Percentiles rank a stretch among this genome's conserved stretches.
Evolutionary conservation across 257 asterid species (phyloP).

Genomic region (Ocimum tenuiflorum): DNA sequence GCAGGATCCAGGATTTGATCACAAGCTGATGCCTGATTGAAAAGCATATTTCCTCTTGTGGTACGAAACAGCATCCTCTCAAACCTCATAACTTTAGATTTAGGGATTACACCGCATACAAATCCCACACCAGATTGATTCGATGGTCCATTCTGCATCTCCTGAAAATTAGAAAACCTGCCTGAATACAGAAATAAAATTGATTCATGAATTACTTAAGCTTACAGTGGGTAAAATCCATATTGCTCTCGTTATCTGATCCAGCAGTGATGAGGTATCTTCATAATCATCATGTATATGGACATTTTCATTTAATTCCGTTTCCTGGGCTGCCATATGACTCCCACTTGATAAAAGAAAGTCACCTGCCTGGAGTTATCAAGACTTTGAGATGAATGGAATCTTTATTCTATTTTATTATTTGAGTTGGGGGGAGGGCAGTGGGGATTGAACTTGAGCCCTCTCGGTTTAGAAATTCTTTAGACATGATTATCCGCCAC

Average conservation of each 20-base stretch:
- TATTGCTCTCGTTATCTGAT: slow-evolving; percentile 48
- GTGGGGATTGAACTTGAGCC: no score
- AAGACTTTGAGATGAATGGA: slow-evolving; percentile 10
- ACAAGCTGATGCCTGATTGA: slow-evolving; percentile 79
- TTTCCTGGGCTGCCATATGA: slow-evolving; percentile 51
- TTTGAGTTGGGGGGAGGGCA: no score
- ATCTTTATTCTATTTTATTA: no score
- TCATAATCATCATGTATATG: slow-evolving; percentile 36
- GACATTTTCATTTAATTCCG: slow-evolving; percentile 70
- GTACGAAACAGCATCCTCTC: slow-evolving; percentile 98
- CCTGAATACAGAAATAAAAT: slow-evolving; percentile 23
- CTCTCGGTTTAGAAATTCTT: no score
- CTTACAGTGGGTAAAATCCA: slow-evolving; percentile 12
- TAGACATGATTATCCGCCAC: no score
- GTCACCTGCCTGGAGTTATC: slow-evolving; percentile 69
- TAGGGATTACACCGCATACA: slow-evolving; percentile 82
- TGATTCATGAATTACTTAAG: slow-evolving; percentile 18
- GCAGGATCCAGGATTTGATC: slow-evolving; percentile 75
- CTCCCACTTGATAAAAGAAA: slow-evolving; percentile 73
- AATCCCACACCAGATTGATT: slow-evolving; percentile 88
- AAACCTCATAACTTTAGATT: slow-evolving; percentile 68
- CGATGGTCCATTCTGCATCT: slow-evolving; percentile 69
- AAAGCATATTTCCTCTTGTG: slow-evolving; percentile 96
- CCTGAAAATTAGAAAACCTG: slow-evolving; percentile 48
- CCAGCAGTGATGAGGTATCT: slow-evolving; percentile 69